phyloP scores from a whole-genome alignment of 2,329 filamentous ascomycete genomes.

The Phaeoacremonium minimum region DNA sequence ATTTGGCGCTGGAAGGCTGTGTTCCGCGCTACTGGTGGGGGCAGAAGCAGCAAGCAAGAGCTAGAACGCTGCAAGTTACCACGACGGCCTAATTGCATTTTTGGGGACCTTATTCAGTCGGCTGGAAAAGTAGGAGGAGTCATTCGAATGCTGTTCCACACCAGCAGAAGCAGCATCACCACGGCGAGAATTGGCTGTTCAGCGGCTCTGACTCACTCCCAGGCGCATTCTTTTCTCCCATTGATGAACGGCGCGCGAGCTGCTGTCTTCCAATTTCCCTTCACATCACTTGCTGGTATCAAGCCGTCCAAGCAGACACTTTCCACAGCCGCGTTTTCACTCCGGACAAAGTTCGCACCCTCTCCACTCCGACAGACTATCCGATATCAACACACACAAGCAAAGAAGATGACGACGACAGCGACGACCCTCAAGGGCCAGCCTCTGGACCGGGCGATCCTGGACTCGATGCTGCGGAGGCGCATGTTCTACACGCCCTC shows the following conservation, averaged over 20 bases:
- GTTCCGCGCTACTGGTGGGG: no score
- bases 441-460: conserved; percentile 74
- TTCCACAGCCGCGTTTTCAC: no score
- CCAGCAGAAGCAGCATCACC: no score
- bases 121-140: no score
- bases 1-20: no score
- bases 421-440: conserved; percentile 82
- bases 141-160: no score
- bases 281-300: conserved; percentile 16
- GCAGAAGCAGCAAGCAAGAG: no score
- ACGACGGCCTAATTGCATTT: no score
- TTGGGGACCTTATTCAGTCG: no score
- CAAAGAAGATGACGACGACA: conserved; percentile 44
- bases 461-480: conserved; percentile 83
- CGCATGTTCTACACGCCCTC: conserved; percentile 92
- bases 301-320: conserved; percentile 12
- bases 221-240: conserved; percentile 4
- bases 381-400: conserved; percentile 1
- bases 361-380: neutral
- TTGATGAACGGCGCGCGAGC: conserved; percentile 18
- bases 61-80: no score
- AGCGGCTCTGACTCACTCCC: conserved; percentile 19
- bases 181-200: no score
- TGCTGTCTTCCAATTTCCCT: conserved; percentile 10
- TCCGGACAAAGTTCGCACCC: no score